These are phyloP conservation scores for Amauroascus niger DNA, from an alignment of 2,329 filamentous ascomycete species.

Conservation along the genomic window DNA sequence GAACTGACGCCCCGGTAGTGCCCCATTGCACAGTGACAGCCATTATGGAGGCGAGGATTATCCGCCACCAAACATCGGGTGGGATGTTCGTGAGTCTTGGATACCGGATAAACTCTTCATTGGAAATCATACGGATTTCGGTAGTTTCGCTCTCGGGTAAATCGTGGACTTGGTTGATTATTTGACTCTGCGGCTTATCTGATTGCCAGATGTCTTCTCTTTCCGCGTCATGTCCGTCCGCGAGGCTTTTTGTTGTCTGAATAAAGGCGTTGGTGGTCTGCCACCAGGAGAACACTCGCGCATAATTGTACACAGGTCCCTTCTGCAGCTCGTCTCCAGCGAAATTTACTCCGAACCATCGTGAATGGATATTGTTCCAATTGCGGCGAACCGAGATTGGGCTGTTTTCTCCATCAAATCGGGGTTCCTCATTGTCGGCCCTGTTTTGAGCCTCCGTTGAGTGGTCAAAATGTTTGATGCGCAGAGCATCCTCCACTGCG, in stretches of 20 bases:
- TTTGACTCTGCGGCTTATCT: background rate
- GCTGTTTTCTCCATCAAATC: background rate
- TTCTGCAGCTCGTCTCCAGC: slow-evolving; percentile 7
- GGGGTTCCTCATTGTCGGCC: background rate
- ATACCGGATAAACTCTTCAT: background rate
- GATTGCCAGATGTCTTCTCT: background rate
- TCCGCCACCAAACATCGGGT: slow-evolving; percentile 7
- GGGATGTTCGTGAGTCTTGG: background rate
- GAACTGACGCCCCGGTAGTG: slow-evolving; percentile 1
- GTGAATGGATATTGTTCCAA: background rate
- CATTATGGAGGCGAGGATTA: slow-evolving; percentile 4
- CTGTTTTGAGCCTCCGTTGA: background rate
- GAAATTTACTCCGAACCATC: slow-evolving; percentile 2
- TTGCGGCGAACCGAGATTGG: background rate
- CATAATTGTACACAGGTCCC: slow-evolving; percentile 6
- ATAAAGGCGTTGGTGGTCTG: slow-evolving; percentile 1
- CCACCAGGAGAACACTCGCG: slow-evolving; percentile 3
- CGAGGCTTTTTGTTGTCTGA: background rate
- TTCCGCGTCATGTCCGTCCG: background rate
- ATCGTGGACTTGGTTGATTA: background rate
- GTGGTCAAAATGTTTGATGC: background rate
- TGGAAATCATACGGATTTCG: background rate
- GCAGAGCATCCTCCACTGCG: slow-evolving; percentile 3
- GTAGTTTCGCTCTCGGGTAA: slow-evolving; percentile 1
- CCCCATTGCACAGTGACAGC: slow-evolving; percentile 5